phyloP scores from a whole-genome alignment of 192 early-diverging fungal genomes.

The Gonapodya prolifera region DNA sequence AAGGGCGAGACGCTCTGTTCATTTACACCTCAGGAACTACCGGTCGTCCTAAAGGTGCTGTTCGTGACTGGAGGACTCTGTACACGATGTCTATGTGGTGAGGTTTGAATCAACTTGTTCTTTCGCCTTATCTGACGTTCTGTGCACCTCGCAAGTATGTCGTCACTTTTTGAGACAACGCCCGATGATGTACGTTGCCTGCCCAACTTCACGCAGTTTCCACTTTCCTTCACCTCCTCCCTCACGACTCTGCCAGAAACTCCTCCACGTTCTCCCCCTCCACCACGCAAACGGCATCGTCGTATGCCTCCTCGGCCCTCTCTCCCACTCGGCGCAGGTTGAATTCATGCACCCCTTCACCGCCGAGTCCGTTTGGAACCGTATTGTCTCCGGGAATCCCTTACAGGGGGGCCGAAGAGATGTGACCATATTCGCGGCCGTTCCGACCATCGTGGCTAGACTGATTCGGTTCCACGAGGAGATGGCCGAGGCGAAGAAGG shows the following conservation, averaged over 20 bases:
- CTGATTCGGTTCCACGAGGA: conserved; percentile 44
- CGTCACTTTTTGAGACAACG: neutral
- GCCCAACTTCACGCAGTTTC: neutral
- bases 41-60: conserved; percentile 74
- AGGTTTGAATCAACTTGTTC: too few species aligned
- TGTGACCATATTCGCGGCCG: conserved; percentile 71
- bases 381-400: conserved; percentile 36
- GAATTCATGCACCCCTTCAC: conserved; percentile 66
- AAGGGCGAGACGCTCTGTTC: conserved; percentile 42
- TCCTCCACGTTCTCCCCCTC: conserved; percentile 69
- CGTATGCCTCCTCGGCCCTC: conserved; percentile 52
- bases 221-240: neutral
- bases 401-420: conserved; percentile 34
- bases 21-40: conserved; percentile 43
- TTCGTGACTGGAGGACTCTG: conserved; percentile 53
- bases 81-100: conserved; percentile 49
- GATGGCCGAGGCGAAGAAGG: conserved; percentile 25
- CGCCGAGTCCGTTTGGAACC: conserved; percentile 45
- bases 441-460: conserved; percentile 77
- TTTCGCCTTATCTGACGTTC: too few species aligned
- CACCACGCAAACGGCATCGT: conserved; percentile 62
- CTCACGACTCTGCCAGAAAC: conserved; percentile 4
- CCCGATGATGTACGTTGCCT: neutral
- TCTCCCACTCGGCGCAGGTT: conserved; percentile 57
- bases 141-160: too few species aligned